Conservation (phyloP, 2,329 filamentous ascomycete genomes). For the Talaromyces sp. region DNA sequence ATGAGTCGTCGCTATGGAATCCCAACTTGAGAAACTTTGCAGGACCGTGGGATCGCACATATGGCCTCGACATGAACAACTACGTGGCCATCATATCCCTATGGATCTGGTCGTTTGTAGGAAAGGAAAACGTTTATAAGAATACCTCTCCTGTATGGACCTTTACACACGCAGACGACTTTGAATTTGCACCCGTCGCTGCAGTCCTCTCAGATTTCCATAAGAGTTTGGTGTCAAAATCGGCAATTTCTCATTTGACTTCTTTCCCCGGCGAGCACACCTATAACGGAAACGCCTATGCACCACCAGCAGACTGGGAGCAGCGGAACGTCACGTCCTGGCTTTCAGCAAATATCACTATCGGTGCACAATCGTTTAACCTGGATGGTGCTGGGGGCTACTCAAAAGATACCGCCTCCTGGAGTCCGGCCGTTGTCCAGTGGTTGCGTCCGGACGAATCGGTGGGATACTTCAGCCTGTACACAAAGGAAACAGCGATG, state of each 20-base stretch:
- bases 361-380: constrained; percentile 56
- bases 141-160: constrained; percentile 37
- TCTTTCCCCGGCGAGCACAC: constrained; percentile 51
- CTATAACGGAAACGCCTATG: constrained; percentile 50
- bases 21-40: constrained; percentile 57
- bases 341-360: constrained; percentile 53
- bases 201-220: constrained; percentile 51
- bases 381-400: constrained; percentile 54
- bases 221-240: constrained; percentile 41
- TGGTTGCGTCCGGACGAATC: constrained; percentile 43
- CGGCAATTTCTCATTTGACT: constrained; percentile 32
- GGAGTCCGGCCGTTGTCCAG: constrained; percentile 57
- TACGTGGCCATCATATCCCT: constrained; percentile 56
- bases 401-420: constrained; percentile 46
- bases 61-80: constrained; percentile 60
- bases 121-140: constrained; percentile 17
- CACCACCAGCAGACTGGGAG: constrained; percentile 54
- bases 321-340: constrained; percentile 57
- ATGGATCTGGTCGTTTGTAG: constrained; percentile 53
- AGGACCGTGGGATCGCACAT: constrained; percentile 60
- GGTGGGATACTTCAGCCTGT: constrained; percentile 26
- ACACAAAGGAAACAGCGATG: constrained; percentile 37
- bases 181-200: constrained; percentile 53
- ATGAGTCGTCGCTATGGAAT: constrained; percentile 52
- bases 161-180: constrained; percentile 57